A percentile compares a stretch with the other conserved stretches of the same genome.
Conservation (phyloP, 768 basidiomycete genomes). For the Baorangia bicolor region DNA sequence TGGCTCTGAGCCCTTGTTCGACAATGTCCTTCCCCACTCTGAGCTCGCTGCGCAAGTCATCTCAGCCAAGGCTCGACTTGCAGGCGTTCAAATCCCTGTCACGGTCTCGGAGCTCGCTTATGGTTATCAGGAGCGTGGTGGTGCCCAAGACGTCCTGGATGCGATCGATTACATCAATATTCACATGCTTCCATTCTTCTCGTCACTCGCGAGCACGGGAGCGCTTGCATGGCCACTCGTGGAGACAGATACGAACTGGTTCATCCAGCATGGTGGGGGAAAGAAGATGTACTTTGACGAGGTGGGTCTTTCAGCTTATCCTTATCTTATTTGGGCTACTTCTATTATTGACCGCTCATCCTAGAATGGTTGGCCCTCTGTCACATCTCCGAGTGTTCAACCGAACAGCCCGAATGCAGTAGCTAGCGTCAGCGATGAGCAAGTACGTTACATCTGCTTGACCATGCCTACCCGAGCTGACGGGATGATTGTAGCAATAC, state of each 20-base stretch:
- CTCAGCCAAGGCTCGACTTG: constrained; percentile 47
- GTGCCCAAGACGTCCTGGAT: constrained; percentile 53
- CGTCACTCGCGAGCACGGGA: constrained; percentile 35
- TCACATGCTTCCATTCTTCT: constrained; percentile 74
- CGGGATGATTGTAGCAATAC: constrained; percentile 40
- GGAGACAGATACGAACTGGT: constrained; percentile 60
- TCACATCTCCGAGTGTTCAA: constrained; percentile 57
- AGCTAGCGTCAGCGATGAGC: constrained; percentile 60
- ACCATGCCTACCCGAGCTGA: background rate
- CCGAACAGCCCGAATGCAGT: constrained; percentile 64
- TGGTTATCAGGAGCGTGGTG: constrained; percentile 52
- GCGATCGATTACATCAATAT: constrained; percentile 64
- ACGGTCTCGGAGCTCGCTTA: constrained; percentile 69
- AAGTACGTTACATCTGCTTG: constrained; percentile 36
- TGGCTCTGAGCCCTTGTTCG: constrained; percentile 69
- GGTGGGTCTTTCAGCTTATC: constrained; percentile 35
- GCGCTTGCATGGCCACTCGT: constrained; percentile 64
- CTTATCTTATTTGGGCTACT: no score
- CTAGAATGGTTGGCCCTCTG: constrained; percentile 79
- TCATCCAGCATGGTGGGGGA: constrained; percentile 56
- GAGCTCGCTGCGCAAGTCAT: constrained; percentile 52
- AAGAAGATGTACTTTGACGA: constrained; percentile 79
- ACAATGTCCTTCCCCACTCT: constrained; percentile 48
- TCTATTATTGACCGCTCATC: background rate
- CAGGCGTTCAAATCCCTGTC: constrained; percentile 58